Evolutionary conservation across 1,284 basidiomycete genomes (phyloP), one percentile per base, ranked within the genome.

Genomic region (Heterobasidion annosum): DNA sequence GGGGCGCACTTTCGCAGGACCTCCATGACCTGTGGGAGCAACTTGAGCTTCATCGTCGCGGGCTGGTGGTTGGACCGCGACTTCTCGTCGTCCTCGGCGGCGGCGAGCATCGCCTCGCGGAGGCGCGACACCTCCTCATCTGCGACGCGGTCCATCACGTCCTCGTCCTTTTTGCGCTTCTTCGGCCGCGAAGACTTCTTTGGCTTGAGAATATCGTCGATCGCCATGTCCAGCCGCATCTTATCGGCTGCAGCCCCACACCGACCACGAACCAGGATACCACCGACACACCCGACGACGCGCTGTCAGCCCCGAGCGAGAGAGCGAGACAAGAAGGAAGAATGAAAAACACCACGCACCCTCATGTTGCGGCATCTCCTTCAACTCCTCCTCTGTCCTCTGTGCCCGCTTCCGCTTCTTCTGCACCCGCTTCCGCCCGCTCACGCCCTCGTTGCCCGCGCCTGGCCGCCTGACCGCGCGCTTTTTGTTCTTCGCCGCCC

Each of bases 71-170:
- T 82, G 50, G 78, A 70, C 68, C 97, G 96, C 4, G 91, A 82
- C 52, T 85, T 80, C 48, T 86, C 80, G 65, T 99, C 97, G 57
- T 88, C 84, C 16, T 90, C 85, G 0, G 91, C 94, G 1, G 96
- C 97, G 8, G 74, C 72, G 48, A 91, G 77, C 97, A 99, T 99
- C 37, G 83, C 75, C 56, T 91, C 85, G 16, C 91, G 79, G 19
- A 99, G 75, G 7, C 87, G 76, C 0, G 88, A 85, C 25, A 98
- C 93, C 62, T 96, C 87, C 59, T 95, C 92, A 66, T 99, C 96
- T 15, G 93, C 93, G 61, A 91, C 88, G 42, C 83, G 78, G 63
- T 99, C 96, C 19, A 98, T 68, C 1, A 77, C 76, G 58, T 82
- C 90, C 12, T 93, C 90, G 54, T 88, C 78, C 66, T 87, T 88